phyloP scores from a whole-genome alignment of 164 flowering plant genomes.

The Platanus orientalis region DNA sequence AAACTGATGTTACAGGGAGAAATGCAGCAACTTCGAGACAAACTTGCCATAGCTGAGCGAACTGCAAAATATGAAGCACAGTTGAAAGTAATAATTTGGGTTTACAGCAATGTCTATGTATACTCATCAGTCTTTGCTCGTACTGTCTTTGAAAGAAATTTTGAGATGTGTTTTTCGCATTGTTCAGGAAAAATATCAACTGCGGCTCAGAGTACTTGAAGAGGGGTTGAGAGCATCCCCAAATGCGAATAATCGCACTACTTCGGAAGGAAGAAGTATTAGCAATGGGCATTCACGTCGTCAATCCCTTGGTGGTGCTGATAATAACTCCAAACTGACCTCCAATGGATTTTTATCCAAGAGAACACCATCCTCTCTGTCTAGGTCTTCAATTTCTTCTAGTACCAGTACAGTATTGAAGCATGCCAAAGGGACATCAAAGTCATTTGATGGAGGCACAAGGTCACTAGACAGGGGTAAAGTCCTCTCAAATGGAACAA shows the following conservation, averaged over 20 bases:
- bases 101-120: background rate
- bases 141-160: background rate
- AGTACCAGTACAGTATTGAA: conserved; percentile 47
- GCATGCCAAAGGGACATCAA: conserved; percentile 72
- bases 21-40: conserved; percentile 84
- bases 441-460: conserved; percentile 80
- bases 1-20: conserved; percentile 53
- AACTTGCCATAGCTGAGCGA: conserved; percentile 67
- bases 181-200: conserved; percentile 59
- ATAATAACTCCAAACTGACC: conserved; percentile 44
- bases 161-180: conserved; percentile 2
- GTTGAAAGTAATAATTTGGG: conserved; percentile 44
- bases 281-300: conserved; percentile 77
- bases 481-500: conserved; percentile 38
- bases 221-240: conserved; percentile 61
- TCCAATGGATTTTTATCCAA: conserved; percentile 61
- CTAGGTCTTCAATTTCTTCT: conserved; percentile 39
- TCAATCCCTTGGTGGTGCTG: conserved; percentile 71
- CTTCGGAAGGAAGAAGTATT: conserved; percentile 56
- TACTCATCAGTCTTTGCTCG: background rate
- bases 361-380: conserved; percentile 45
- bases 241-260: conserved; percentile 33
- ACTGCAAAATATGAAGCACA: conserved; percentile 76
- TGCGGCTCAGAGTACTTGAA: conserved; percentile 67
- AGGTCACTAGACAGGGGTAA: conserved; percentile 59